Base-by-base conservation (phyloP, 1,284 basidiomycete genomes). In the Irpex rosettiformis region DNA sequence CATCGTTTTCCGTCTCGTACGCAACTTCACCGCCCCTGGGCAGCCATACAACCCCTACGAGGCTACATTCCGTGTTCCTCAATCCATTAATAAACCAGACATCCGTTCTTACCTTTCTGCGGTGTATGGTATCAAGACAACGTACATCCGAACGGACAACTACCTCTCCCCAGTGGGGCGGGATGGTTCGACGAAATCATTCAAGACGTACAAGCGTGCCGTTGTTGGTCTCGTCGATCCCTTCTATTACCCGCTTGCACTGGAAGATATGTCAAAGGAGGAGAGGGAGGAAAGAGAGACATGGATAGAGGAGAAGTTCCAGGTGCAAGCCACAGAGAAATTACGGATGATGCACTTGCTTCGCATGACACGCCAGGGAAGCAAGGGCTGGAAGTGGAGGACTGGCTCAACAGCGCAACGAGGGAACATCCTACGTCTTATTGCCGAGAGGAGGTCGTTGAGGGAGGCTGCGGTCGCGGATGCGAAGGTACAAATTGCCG, bases 91-190 rank as follows among this genome's bases (percentile, higher is more conserved):
- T 58, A 98, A 98, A 77, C 93, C 89, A 62, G 93, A 95, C 73
- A 78, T 98, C 30, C 87, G 94, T 51, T 90, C 90, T 2, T 96
- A 97, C 73, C 84, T 98, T 28, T 75, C 77, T 37, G 80, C 93
- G 27, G 84, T 91, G 47, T 98, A 98, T 69, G 92, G 91, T 62
- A 88, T 97, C 43, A 79, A 87, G 67, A 89, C 89, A 57, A 97
- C 95, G 6, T 98, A 96, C 74, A 93, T 96, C 64, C 92, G 94
- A 43, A 97, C 95, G 16, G 91, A 91, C 77, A 91, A 93, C 75
- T 94, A 94, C 69, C 77, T 88, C 61, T 84, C 85, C 0, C 81
- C 85, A 24, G 65, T 53, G 65, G 70, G 57, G 62, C 70, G 51
- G 72, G 74, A 55, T 48, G 57, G 27, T 64, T 58, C 29, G 21